Percentiles rank a stretch among this genome's conserved stretches.
These are phyloP conservation scores for Arabidopsis suecica DNA, from an alignment of 345 rosid species.

Conservation along the genomic window DNA sequence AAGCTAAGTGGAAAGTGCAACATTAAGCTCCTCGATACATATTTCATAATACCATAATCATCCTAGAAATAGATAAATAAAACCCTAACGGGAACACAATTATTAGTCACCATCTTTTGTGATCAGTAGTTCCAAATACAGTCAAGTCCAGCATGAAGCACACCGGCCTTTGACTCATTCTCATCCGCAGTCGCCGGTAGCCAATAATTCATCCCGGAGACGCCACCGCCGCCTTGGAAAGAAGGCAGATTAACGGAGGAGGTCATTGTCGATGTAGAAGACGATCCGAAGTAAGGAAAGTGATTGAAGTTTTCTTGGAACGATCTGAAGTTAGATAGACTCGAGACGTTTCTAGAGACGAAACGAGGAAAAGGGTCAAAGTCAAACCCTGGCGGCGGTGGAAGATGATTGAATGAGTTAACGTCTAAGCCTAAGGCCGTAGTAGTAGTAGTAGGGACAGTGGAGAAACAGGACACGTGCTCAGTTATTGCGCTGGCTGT, in stretches of 20 bases:
- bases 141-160: conserved; percentile 69
- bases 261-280: conserved; percentile 37
- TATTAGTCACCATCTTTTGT: conserved; percentile 1
- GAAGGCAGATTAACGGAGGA: conserved; percentile 34
- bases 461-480: conserved; percentile 99
- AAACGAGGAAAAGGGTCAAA: conserved; percentile 43
- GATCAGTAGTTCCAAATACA: conserved; percentile 69
- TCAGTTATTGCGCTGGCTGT: conserved; percentile 54
- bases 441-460: conserved; percentile 63
- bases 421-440: conserved; percentile 48
- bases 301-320: conserved; percentile 78
- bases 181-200: conserved; percentile 40
- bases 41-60: conserved; percentile 25
- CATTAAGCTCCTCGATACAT: conserved; percentile 21
- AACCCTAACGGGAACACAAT: conserved; percentile 35
- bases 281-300: conserved; percentile 58
- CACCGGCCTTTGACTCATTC: conserved; percentile 49
- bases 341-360: conserved; percentile 50
- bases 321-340: conserved; percentile 72
- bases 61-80: background rate
- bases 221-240: conserved; percentile 30
- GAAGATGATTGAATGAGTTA: conserved; percentile 40
- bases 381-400: conserved; percentile 33
- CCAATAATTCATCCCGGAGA: conserved; percentile 48
- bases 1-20: conserved; percentile 19